phyloP scores from a whole-genome alignment of 192 early-diverging fungal species.

The Coemansia sp. region DNA sequence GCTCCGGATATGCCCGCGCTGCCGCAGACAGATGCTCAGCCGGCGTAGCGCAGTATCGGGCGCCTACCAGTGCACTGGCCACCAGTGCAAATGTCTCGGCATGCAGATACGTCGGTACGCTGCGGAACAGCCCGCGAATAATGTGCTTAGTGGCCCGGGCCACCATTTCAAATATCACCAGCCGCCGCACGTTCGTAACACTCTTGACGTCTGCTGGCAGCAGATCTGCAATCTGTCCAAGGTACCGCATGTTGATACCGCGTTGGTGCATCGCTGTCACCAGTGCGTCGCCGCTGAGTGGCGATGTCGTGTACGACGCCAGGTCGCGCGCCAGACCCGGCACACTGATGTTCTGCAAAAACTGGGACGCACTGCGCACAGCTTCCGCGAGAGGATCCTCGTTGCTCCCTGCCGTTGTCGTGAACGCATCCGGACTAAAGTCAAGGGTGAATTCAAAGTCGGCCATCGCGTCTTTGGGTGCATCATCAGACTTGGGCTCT shows the following conservation, averaged over 20 bases:
- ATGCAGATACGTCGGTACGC: conserved; percentile 59
- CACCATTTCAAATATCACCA: conserved; percentile 86
- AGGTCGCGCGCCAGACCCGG: conserved; percentile 61
- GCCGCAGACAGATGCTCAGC: conserved; percentile 49
- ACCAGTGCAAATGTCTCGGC: conserved; percentile 74
- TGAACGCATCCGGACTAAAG: conserved; percentile 64
- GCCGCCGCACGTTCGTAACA: conserved; percentile 46
- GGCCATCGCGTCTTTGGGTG: conserved; percentile 26
- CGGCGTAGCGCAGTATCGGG: conserved; percentile 60
- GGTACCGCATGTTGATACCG: conserved; percentile 97
- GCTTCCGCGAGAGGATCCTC: conserved; percentile 56
- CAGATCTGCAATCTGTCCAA: conserved; percentile 72
- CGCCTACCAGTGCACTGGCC: conserved; percentile 77
- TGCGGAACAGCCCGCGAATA: conserved; percentile 65
- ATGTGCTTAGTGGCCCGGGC: conserved; percentile 83
- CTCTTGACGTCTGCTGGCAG: conserved; percentile 53
- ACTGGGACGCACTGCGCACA: conserved; percentile 75
- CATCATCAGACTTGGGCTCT: background rate
- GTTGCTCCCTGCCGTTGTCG: conserved; percentile 40
- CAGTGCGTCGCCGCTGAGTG: conserved; percentile 74
- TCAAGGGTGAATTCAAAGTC: conserved; percentile 57
- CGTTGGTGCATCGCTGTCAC: conserved; percentile 83
- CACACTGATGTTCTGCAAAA: conserved; percentile 69
- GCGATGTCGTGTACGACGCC: conserved; percentile 68
- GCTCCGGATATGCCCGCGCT: conserved; percentile 37